A percentile compares a stretch with the other conserved stretches of the same genome.
phyloP scores from a whole-genome alignment of 139 green algal genomes.

The Picochlorum sp. region DNA sequence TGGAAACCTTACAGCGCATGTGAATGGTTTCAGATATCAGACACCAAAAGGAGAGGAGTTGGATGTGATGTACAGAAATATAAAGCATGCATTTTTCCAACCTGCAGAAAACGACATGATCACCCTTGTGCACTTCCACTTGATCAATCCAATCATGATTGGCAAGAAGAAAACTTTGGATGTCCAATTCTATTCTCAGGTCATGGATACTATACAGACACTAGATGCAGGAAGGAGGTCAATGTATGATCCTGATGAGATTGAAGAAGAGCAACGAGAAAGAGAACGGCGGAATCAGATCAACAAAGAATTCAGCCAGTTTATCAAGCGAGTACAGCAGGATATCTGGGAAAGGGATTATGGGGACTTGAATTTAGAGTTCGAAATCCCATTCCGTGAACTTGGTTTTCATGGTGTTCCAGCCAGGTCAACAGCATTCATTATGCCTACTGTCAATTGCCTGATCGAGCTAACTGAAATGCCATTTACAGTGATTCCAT shows the following conservation, averaged over 20 bases:
- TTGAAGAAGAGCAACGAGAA: slow-evolving; percentile 98
- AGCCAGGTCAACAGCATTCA: slow-evolving; percentile 55
- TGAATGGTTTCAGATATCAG: slow-evolving; percentile 95
- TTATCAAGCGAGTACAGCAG: slow-evolving; percentile 67
- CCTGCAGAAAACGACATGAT: slow-evolving; percentile 90
- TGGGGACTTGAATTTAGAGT: slow-evolving; percentile 83
- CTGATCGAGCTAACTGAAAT: slow-evolving; percentile 94
- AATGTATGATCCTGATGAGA: slow-evolving; percentile 96
- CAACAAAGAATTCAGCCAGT: slow-evolving; percentile 77
- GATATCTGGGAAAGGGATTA: slow-evolving; percentile 72
- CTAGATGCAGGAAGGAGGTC: slow-evolving; percentile 71
- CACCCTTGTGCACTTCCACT: slow-evolving; percentile 96
- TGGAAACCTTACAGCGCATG: slow-evolving; percentile 86
- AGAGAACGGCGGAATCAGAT: slow-evolving; percentile 84
- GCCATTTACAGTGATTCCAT: slow-evolving; percentile 84
- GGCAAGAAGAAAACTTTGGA: slow-evolving; percentile 98
- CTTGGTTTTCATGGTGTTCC: slow-evolving; percentile 92
- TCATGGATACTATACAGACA: slow-evolving; percentile 90
- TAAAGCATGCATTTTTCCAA: slow-evolving; percentile 97
- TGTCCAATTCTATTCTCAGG: slow-evolving; percentile 95
- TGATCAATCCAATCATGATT: slow-evolving; percentile 96
- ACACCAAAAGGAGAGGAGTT: slow-evolving; percentile 75
- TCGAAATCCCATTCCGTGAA: slow-evolving; percentile 95
- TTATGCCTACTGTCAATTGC: slow-evolving; percentile 95
- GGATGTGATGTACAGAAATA: slow-evolving; percentile 96